These are phyloP conservation scores for Amaranthus hypochondriacus DNA, from an alignment of 148 eudicot genomes.

Conservation along the genomic window DNA sequence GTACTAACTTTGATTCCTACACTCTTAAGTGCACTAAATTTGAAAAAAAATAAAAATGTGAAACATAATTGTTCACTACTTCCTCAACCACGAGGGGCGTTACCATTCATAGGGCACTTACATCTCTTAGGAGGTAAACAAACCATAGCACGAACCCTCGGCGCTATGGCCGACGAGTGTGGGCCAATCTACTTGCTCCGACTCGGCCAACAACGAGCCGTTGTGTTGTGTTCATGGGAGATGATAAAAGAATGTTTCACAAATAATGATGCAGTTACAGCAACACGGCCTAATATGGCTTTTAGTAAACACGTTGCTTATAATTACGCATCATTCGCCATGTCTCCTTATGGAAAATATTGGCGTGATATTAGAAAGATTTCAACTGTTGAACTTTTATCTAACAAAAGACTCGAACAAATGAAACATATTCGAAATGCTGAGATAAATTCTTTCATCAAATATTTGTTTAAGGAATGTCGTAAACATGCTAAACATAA, in stretches of 20 bases:
- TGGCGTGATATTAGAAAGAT: conserved; percentile 45
- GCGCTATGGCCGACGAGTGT: conserved; percentile 35
- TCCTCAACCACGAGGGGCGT: conserved; percentile 42
- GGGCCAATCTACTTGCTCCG: conserved; percentile 35
- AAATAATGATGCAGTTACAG: conserved; percentile 23
- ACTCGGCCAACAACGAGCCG: conserved; percentile 24
- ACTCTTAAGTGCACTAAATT: background rate
- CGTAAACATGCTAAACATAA: background rate
- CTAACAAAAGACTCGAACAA: conserved; percentile 24
- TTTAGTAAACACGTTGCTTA: conserved; percentile 27
- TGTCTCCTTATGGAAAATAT: conserved; percentile 33
- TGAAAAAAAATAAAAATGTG: background rate
- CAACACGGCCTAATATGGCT: conserved; percentile 29
- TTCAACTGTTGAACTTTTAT: conserved; percentile 29
- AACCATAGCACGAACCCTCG: conserved; percentile 30
- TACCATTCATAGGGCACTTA: conserved; percentile 44
- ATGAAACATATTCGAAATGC: conserved; percentile 24
- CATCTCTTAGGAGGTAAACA: conserved; percentile 24
- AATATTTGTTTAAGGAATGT: conserved; percentile 11
- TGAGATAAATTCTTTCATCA: conserved; percentile 24
- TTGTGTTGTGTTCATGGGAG: conserved; percentile 33
- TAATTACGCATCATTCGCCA: conserved; percentile 15
- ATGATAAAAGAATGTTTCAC: conserved; percentile 33
- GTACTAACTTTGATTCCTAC: background rate
- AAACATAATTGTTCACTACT: conserved; percentile 1